Evolutionary conservation across 2,329 filamentous ascomycete genomes (phyloP), one percentile per base, ranked within the genome.

Genomic region (Ophiostoma montium): DNA sequence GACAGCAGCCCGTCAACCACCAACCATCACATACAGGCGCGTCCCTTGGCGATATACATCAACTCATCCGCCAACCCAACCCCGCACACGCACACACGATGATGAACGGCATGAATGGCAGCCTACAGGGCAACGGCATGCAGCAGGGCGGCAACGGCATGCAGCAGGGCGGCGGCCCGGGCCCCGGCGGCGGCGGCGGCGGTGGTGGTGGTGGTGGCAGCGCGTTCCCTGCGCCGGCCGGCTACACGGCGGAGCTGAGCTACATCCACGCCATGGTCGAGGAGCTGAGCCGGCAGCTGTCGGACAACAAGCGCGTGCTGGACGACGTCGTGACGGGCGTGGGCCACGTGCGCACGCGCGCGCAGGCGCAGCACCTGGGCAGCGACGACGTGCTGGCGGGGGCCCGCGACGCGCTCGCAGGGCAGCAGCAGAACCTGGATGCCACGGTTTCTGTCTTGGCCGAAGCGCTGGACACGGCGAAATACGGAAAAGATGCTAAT

Each of bases 191-290:
- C 42, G 46, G 39, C 21, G 36, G 38, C n/a, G 21, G 36, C 10
- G 50, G 47, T 16, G 38, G 36, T 1, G 52, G 54, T 35, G 69
- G 68, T 52, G 70, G 56, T 46, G 65, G 68, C 60, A 60, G 72
- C 50, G 68, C 70, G 44, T 68, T 72, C 41, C 77, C 78, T 13
- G 79, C 75, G 15, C 78, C 78, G n/a, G 79, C 78, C 16, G 78
- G 78, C 44, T 78, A 83, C 60, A 78, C 82, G 62, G 74, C 78
- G 47, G 79, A 83, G 62, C 71, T 83, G 52, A 80, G 80, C 59
- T 78, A 80, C 63, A 80, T 83, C 58, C 81, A 82, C 59, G 69
- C 70, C 55, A 78, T 82, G 74, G 78, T 83, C 11, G 79, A 83
- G 58, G 76, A 80, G 59, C 67, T 82, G 44, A 80, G 77, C 57